phyloP scores from a whole-genome alignment of 257 asterid genomes.

The Solanum verrucosum region DNA sequence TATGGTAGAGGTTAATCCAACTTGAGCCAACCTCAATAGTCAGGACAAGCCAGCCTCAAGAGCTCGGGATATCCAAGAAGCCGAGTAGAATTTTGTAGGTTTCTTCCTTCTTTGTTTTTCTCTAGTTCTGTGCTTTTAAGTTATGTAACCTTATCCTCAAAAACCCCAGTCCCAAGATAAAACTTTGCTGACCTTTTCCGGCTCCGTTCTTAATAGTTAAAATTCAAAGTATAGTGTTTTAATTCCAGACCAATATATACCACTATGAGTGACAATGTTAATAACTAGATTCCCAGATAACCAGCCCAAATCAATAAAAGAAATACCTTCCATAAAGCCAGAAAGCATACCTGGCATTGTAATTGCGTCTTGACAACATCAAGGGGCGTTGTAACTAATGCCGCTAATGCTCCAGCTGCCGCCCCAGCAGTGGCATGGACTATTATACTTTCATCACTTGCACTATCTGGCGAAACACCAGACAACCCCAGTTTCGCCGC shows the following conservation, averaged over 20 bases:
- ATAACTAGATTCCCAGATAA: background rate
- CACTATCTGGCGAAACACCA: constrained; percentile 57
- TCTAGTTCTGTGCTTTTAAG: background rate
- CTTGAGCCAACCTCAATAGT: background rate
- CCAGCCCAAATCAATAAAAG: background rate
- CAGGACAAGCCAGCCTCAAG: background rate
- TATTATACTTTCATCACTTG: constrained; percentile 54
- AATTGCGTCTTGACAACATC: constrained; percentile 96
- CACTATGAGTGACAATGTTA: background rate
- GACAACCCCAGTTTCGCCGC: constrained; percentile 65
- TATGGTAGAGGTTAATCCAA: background rate
- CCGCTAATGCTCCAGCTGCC: constrained; percentile 88
- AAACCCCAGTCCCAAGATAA: background rate
- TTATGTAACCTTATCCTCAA: background rate
- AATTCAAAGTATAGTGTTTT: background rate
- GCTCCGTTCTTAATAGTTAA: background rate
- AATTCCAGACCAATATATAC: background rate
- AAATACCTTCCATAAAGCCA: background rate
- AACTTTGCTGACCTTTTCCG: background rate
- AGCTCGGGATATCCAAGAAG: background rate
- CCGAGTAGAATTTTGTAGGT: background rate
- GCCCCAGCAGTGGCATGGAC: constrained; percentile 98
- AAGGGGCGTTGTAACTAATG: constrained; percentile 77
- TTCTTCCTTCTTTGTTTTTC: background rate
- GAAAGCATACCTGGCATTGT: constrained; percentile 77